These are phyloP conservation scores for Nectriaceae sp. DNA, from an alignment of 2,329 filamentous ascomycete genomes.

Conservation along the genomic window DNA sequence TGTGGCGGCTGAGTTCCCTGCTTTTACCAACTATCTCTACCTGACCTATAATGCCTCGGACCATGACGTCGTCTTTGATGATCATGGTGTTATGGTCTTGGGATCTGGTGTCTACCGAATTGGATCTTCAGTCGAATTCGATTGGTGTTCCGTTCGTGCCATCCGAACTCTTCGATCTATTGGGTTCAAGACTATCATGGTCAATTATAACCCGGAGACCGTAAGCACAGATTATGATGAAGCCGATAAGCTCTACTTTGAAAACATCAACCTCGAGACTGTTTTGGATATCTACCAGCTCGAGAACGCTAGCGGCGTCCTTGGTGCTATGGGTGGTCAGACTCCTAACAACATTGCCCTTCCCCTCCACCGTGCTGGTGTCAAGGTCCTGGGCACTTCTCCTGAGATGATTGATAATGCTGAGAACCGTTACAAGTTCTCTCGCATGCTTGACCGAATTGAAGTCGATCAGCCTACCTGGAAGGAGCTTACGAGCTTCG, in stretches of 20 bases:
- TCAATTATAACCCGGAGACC: slow-evolving; percentile 91
- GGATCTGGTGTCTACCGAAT: slow-evolving; percentile 97
- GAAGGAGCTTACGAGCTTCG: slow-evolving; percentile 96
- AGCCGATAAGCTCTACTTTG: slow-evolving; percentile 92
- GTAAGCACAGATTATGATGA: slow-evolving; percentile 92
- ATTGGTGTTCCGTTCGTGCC: slow-evolving; percentile 96
- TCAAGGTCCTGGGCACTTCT: slow-evolving; percentile 92
- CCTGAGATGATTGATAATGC: slow-evolving; percentile 99
- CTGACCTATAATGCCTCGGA: slow-evolving; percentile 91
- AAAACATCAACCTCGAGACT: slow-evolving; percentile 89
- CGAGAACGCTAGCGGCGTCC: slow-evolving; percentile 79
- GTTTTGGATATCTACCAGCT: slow-evolving; percentile 92
- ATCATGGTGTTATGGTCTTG: slow-evolving; percentile 93
- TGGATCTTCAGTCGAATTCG: slow-evolving; percentile 96
- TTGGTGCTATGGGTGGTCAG: slow-evolving; percentile 96
- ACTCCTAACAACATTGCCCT: slow-evolving; percentile 97
- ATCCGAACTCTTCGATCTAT: slow-evolving; percentile 85
- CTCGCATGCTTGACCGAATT: slow-evolving; percentile 93
- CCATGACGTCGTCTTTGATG: slow-evolving; percentile 80
- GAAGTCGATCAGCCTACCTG: slow-evolving; percentile 94
- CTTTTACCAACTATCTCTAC: slow-evolving; percentile 94
- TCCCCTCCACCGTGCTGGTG: slow-evolving; percentile 82
- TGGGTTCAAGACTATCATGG: slow-evolving; percentile 93
- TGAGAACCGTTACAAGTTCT: slow-evolving; percentile 98
- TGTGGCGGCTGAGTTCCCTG: slow-evolving; percentile 94